Evolutionary conservation across 306 rosid species (phyloP).

Genomic region (Prosopis cineraria): DNA sequence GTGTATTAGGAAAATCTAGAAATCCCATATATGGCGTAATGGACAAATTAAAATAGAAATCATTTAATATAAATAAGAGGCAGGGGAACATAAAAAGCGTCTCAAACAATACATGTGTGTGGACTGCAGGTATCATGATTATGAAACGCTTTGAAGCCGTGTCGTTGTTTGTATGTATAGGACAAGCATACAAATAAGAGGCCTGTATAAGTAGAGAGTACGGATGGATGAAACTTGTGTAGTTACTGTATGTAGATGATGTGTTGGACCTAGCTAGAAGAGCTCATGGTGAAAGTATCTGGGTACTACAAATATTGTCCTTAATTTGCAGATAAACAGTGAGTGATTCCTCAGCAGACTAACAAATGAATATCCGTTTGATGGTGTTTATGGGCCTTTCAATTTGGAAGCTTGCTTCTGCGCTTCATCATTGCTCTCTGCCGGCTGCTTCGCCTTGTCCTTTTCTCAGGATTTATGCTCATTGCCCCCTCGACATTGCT

Average conservation of each 20-base stretch:
- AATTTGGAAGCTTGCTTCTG: neutral
- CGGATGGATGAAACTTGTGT: neutral
- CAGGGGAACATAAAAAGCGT: neutral
- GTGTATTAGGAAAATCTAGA: no score
- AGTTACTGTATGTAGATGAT: neutral
- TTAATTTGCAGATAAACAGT: neutral
- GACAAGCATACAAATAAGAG: neutral
- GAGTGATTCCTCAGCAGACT: no score
- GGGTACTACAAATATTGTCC: neutral
- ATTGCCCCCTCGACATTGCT: neutral
- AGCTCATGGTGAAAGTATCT: no score
- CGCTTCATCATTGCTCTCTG: neutral
- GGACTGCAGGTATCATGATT: neutral
- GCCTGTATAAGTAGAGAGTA: neutral
- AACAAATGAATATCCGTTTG: neutral
- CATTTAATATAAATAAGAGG: neutral
- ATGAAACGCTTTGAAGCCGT: neutral
- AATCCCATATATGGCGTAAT: neutral
- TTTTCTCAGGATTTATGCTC: neutral
- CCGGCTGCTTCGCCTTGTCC: neutral
- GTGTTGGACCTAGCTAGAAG: neutral
- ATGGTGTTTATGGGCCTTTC: neutral
- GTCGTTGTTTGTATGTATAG: neutral
- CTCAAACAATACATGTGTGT: neutral
- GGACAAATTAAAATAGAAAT: neutral